phyloP scores from a whole-genome alignment of 2,329 filamentous ascomycete genomes.

The Cadophora luteo-olivacea region DNA sequence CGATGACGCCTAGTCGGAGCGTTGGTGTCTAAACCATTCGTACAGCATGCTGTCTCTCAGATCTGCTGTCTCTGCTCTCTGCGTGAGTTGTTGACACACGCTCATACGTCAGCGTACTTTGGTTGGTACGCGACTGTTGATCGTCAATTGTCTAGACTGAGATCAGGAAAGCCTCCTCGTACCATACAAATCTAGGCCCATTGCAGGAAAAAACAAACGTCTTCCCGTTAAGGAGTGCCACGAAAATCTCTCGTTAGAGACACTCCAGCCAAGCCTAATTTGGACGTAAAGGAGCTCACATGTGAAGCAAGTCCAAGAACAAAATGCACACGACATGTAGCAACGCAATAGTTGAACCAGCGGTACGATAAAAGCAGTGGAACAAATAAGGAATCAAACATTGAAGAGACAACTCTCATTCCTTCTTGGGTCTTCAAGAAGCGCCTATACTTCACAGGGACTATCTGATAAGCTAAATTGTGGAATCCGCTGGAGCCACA shows the following conservation, averaged over 20 bases:
- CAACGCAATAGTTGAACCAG: too few relatives aligned
- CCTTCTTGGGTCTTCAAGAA: too few relatives aligned
- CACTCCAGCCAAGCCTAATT: not conserved
- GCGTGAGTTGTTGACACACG: not conserved
- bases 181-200: not conserved
- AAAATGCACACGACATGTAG: too few relatives aligned
- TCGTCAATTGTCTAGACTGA: not conserved
- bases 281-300: not conserved
- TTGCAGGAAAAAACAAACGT: not conserved
- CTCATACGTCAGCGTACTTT: constrained; percentile 3
- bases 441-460: not conserved
- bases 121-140: not conserved
- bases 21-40: too few relatives aligned
- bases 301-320: too few relatives aligned
- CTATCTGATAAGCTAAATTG: not conserved
- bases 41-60: not conserved
- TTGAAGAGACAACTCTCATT: not conserved
- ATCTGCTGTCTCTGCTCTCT: not conserved
- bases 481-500: not conserved
- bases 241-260: not conserved
- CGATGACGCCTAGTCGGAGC: not conserved
- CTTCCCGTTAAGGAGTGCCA: not conserved
- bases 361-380: too few relatives aligned
- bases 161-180: not conserved
- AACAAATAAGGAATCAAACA: not conserved